A percentile compares a stretch with the other conserved stretches of the same genome.
Conservation (phyloP, 768 basidiomycete species). For the Auriscalpium vulgare region DNA sequence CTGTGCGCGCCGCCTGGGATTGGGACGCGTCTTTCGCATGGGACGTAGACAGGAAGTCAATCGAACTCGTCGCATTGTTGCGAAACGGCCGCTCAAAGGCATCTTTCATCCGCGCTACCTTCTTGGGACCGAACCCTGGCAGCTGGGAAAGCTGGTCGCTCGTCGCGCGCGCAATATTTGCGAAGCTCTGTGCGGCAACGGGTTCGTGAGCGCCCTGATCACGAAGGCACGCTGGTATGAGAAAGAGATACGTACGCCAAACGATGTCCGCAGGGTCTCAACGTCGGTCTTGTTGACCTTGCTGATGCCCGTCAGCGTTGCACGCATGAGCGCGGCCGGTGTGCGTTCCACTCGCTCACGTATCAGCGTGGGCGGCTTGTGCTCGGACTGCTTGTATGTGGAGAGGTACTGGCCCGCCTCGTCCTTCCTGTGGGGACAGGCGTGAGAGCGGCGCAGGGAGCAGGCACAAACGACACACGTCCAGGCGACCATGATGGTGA, state of each 20-base stretch:
- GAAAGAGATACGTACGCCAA: slow-evolving; percentile 57
- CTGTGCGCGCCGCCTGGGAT: background rate
- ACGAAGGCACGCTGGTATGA: background rate
- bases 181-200: slow-evolving; percentile 58
- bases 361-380: slow-evolving; percentile 88
- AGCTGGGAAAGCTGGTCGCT: slow-evolving; percentile 70
- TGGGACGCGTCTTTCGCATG: too few species aligned
- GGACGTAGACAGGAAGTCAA: background rate
- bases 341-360: slow-evolving; percentile 92
- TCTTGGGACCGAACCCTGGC: slow-evolving; percentile 91
- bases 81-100: slow-evolving; percentile 88
- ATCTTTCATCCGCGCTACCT: slow-evolving; percentile 84
- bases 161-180: slow-evolving; percentile 67
- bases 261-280: slow-evolving; percentile 82
- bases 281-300: slow-evolving; percentile 98
- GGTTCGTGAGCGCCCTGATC: background rate
- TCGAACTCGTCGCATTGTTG: slow-evolving; percentile 48
- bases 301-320: slow-evolving; percentile 78
- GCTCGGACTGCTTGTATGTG: slow-evolving; percentile 89
- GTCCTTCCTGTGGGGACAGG: slow-evolving; percentile 48
- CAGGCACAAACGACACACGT: slow-evolving; percentile 41
- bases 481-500: slow-evolving; percentile 90
- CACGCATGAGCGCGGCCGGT: slow-evolving; percentile 72
- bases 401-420: slow-evolving; percentile 90
- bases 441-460: background rate